Percentiles rank a stretch among this genome's conserved stretches.
Evolutionary conservation across 2,329 filamentous ascomycete species (phyloP).

Genomic region (Trematosphaeria pertusa): DNA sequence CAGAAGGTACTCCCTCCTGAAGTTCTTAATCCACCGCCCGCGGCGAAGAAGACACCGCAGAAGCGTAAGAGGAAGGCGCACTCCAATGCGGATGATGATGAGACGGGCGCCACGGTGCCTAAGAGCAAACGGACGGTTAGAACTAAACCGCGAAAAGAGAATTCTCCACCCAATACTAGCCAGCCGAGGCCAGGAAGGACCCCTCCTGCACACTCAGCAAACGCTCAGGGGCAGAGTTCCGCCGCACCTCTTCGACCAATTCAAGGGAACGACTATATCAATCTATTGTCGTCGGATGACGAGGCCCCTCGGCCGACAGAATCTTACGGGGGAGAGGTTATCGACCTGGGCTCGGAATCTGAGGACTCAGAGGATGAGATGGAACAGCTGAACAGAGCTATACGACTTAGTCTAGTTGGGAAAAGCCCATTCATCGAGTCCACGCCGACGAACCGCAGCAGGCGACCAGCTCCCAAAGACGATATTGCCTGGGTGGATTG

Average conservation of each 20-base stretch:
- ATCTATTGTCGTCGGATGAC: neutral
- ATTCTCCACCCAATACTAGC: neutral
- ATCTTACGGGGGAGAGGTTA: neutral
- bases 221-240: no score
- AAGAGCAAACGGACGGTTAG: neutral
- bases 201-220: no score
- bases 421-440: no score
- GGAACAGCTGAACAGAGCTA: slow-evolving; percentile 2
- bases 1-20: slow-evolving; percentile 35
- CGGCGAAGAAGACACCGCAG: slow-evolving; percentile 11
- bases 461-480: neutral
- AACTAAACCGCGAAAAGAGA: no score
- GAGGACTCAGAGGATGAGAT: slow-evolving; percentile 8
- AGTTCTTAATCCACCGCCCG: slow-evolving; percentile 23
- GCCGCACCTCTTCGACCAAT: no score
- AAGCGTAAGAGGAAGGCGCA: slow-evolving; percentile 22
- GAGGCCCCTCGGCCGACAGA: no score
- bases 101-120: neutral
- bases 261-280: no score
- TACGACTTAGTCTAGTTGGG: slow-evolving; percentile 19
- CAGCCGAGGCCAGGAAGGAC: neutral
- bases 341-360: slow-evolving; percentile 5
- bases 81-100: neutral
- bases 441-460: no score
- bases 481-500: neutral